Evolutionary conservation across 331 rosid genomes (phyloP).

Genomic region (Quercus tomentella): DNA sequence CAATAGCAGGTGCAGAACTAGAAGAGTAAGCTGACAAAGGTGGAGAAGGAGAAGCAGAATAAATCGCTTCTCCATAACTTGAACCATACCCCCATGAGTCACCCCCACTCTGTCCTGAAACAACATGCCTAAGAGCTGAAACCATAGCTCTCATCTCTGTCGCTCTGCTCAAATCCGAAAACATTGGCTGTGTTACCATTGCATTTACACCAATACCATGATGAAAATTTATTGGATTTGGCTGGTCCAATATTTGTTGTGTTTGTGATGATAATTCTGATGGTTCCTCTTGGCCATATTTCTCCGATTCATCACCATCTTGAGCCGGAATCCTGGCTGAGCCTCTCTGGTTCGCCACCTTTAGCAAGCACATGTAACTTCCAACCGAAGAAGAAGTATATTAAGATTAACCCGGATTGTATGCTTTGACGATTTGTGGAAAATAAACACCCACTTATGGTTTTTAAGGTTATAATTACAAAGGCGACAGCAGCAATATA

Average conservation of each 20-base stretch:
- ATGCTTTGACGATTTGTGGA: constrained; percentile 15
- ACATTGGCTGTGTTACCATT: constrained; percentile 1
- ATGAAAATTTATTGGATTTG: not conserved
- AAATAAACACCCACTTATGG: not conserved
- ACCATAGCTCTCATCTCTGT: constrained; percentile 64
- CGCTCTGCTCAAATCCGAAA: constrained; percentile 15
- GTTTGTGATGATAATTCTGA: not conserved
- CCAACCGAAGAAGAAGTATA: not conserved
- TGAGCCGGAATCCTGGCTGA: constrained; percentile 32
- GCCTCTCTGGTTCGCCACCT: constrained; percentile 81
- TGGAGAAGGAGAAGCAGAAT: constrained; percentile 18
- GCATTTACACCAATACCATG: not conserved
- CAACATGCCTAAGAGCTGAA: constrained; percentile 54
- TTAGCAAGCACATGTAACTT: constrained; percentile 47
- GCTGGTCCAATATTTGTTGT: constrained; percentile 2
- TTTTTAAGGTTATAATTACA: not conserved
- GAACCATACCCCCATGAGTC: constrained; percentile 37
- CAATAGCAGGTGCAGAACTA: not conserved
- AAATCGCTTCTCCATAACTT: constrained; percentile 23
- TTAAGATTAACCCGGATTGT: constrained; percentile 2
- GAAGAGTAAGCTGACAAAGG: constrained; percentile 33
- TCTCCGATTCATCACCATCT: constrained; percentile 21
- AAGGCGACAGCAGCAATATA: constrained; percentile 17
- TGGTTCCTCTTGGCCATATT: not conserved
- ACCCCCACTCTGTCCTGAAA: constrained; percentile 30